A percentile compares a stretch with the other conserved stretches of the same genome.
These are phyloP conservation scores for Trichosporon faecale DNA, from an alignment of 1,284 basidiomycete species.

Conservation along the genomic window DNA sequence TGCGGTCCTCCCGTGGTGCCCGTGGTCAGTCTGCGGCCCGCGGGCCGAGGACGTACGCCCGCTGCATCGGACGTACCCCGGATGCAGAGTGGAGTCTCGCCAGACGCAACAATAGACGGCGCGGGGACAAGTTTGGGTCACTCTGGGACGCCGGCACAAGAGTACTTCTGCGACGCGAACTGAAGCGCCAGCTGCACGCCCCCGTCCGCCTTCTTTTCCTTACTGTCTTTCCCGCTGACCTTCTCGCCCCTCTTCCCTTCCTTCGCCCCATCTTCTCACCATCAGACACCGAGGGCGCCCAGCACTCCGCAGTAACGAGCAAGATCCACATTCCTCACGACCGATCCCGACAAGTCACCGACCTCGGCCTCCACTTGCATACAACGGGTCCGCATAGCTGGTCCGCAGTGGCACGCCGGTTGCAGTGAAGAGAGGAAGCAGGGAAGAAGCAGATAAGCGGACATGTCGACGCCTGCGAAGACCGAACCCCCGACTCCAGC, in stretches of 20 bases:
- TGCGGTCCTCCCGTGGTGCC: too few relatives aligned
- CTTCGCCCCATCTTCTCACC: background rate
- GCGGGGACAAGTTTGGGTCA: background rate
- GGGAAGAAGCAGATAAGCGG: background rate
- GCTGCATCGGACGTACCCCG: background rate
- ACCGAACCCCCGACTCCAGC: background rate
- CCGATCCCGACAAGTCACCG: background rate
- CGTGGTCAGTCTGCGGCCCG: too few relatives aligned
- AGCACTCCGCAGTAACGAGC: background rate
- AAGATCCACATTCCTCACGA: background rate
- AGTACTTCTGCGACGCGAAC: background rate
- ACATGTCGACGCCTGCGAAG: background rate
- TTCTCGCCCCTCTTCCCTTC: too few relatives aligned
- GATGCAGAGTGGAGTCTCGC: background rate
- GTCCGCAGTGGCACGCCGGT: background rate
- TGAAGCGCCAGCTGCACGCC: too few relatives aligned
- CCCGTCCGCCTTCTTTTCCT: too few relatives aligned
- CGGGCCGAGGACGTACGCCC: background rate
- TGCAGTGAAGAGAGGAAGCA: background rate
- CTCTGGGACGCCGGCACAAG: too few relatives aligned
- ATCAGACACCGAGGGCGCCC: background rate
- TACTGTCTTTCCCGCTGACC: too few relatives aligned
- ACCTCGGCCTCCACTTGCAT: background rate
- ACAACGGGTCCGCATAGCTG: background rate
- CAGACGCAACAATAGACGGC: background rate